Percentiles rank a stretch among this genome's conserved stretches.
These are phyloP conservation scores for Podaxis pistillaris DNA, from an alignment of 768 basidiomycete genomes.

Conservation along the genomic window DNA sequence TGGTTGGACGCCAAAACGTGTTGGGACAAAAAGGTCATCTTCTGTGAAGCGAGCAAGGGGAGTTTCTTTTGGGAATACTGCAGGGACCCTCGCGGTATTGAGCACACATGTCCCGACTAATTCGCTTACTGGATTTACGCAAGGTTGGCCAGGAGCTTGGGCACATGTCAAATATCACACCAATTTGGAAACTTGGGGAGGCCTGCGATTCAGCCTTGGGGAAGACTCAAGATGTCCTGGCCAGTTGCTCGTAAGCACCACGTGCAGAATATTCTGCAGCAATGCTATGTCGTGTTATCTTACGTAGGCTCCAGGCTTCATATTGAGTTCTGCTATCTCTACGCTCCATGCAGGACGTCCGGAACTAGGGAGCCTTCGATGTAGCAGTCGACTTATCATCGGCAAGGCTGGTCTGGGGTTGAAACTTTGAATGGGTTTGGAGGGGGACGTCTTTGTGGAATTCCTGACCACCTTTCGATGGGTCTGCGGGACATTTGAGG, in stretches of 20 bases:
- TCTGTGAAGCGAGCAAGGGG: slow-evolving; percentile 1
- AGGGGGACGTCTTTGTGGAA: not conserved
- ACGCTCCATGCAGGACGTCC: not conserved
- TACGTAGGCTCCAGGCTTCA: not conserved
- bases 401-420: not conserved
- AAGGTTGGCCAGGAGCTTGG: too few relatives aligned
- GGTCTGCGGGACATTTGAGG: not conserved
- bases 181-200: not conserved
- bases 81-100: too few relatives aligned
- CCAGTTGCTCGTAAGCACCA: not conserved
- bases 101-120: too few relatives aligned
- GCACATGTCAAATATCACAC: not conserved
- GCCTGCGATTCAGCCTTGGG: not conserved
- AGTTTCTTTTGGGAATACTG: not conserved
- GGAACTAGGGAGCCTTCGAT: not conserved
- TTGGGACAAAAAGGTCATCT: not conserved
- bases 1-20: not conserved
- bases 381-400: not conserved
- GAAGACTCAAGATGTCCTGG: not conserved
- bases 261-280: not conserved
- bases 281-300: not conserved
- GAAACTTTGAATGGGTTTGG: not conserved
- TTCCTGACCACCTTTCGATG: not conserved
- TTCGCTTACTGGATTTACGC: too few relatives aligned
- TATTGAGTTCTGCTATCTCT: not conserved